Conservation (phyloP, 2,329 filamentous ascomycete species). For the Beauveria varroae region DNA sequence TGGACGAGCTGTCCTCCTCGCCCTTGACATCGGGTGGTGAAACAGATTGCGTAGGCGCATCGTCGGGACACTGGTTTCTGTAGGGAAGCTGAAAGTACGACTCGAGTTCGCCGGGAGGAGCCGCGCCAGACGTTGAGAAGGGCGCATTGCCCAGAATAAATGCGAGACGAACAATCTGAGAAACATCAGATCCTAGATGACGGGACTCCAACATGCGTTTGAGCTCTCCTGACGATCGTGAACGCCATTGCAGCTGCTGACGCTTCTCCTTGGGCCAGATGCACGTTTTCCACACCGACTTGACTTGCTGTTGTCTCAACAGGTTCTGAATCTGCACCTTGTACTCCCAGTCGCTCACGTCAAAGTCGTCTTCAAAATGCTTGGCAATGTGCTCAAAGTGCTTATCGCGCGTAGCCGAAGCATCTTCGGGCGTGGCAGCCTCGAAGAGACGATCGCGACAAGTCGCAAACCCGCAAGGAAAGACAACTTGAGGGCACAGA, state of each 20-base stretch:
- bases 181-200: slow-evolving; percentile 33
- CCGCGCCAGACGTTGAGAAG: slow-evolving; percentile 27
- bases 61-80: slow-evolving; percentile 28
- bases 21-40: slow-evolving; percentile 18
- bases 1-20: slow-evolving; percentile 22
- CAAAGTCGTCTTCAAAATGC: slow-evolving; percentile 36
- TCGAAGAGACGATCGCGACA: slow-evolving; percentile 38
- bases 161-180: slow-evolving; percentile 34
- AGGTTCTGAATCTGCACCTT: slow-evolving; percentile 36
- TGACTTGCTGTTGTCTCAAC: slow-evolving; percentile 35
- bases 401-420: slow-evolving; percentile 30
- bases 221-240: slow-evolving; percentile 34
- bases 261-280: slow-evolving; percentile 38
- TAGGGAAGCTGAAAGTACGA: slow-evolving; percentile 31
- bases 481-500: slow-evolving; percentile 36
- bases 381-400: slow-evolving; percentile 41
- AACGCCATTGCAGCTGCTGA: slow-evolving; percentile 31
- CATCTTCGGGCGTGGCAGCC: slow-evolving; percentile 28
- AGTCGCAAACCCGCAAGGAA: slow-evolving; percentile 34
- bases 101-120: slow-evolving; percentile 32
- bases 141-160: slow-evolving; percentile 36
- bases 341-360: slow-evolving; percentile 37
- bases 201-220: slow-evolving; percentile 38
- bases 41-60: slow-evolving; percentile 21
- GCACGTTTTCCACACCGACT: slow-evolving; percentile 37